phyloP scores from a whole-genome alignment of 345 rosid species.

The Melaleuca alternifolia region DNA sequence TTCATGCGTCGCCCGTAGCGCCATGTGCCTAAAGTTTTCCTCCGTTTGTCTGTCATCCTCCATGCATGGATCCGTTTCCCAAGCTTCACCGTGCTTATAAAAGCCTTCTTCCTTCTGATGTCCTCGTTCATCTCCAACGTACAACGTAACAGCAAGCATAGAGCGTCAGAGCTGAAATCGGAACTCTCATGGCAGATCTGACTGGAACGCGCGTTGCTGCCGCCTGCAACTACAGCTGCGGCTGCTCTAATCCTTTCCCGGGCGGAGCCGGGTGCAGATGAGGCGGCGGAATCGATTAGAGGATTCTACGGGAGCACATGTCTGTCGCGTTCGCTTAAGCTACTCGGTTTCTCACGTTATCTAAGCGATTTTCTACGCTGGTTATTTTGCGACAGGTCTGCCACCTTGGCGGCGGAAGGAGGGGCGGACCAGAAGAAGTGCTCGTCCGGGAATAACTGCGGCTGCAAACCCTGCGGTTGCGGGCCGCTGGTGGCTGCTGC shows the following conservation, averaged over 20 bases:
- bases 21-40: background rate
- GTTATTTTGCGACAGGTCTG: background rate
- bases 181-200: background rate
- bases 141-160: background rate
- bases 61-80: background rate
- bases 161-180: background rate
- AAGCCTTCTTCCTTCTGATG: background rate
- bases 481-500: rapidly evolving
- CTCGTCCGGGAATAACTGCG: background rate
- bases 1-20: background rate
- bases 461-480: background rate
- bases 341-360: background rate
- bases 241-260: background rate
- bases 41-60: background rate
- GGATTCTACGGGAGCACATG: background rate
- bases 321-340: background rate
- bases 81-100: background rate
- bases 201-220: background rate
- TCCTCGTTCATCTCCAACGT: background rate
- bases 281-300: background rate
- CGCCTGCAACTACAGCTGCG: background rate
- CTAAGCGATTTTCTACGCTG: rapidly evolving
- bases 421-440: background rate
- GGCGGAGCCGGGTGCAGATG: background rate
- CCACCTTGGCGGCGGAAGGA: background rate